phyloP scores from a whole-genome alignment of 306 rosid species.

The Vigna radiata region DNA sequence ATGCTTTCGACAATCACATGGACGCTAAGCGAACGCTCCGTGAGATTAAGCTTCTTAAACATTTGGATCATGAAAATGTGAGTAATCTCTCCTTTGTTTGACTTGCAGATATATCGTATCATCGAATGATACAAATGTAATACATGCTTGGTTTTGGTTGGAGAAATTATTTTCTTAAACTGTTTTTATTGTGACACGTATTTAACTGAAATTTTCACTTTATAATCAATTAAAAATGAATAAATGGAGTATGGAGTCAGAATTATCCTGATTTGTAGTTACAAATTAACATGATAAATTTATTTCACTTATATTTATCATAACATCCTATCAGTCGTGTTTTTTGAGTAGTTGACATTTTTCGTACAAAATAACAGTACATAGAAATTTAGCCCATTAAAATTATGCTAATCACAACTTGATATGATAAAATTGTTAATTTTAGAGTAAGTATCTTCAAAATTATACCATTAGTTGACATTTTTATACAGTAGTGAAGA shows the following conservation, averaged over 20 bases:
- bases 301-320: neutral
- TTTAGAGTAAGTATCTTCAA: no score
- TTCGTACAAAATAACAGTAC: no score
- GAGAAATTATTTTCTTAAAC: neutral
- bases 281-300: no score
- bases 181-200: neutral
- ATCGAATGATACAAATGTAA: neutral
- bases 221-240: no score
- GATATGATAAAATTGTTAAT: no score
- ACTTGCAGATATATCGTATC: neutral
- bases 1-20: constrained; percentile 93
- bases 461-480: no score
- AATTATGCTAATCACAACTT: no score
- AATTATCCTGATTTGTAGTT: no score
- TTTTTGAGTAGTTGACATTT: neutral
- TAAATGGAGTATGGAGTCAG: no score
- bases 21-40: constrained; percentile 98
- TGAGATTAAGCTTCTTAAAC: constrained; percentile 97
- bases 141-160: constrained; percentile 13
- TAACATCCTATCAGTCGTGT: neutral
- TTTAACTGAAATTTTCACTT: neutral
- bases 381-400: neutral
- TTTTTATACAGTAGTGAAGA: no score
- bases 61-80: constrained; percentile 97
- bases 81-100: constrained; percentile 36